phyloP scores from a whole-genome alignment of 2,329 filamentous ascomycete genomes.

The Aspergillus sp. region DNA sequence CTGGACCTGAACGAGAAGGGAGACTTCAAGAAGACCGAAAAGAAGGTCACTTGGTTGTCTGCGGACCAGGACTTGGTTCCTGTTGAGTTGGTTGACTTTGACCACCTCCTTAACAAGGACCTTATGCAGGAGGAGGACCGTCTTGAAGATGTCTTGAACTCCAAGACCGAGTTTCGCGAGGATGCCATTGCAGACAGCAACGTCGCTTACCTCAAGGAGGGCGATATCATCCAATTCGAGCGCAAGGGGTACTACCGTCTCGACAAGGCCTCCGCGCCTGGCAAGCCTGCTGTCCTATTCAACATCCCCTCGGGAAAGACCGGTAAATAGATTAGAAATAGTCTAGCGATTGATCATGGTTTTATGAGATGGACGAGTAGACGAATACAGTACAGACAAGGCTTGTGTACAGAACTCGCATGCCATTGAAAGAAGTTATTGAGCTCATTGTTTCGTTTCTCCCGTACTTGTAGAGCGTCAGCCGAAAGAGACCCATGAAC shows the following conservation, averaged over 20 bases:
- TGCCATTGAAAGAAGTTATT: not conserved
- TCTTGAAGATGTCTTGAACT: conserved; percentile 79
- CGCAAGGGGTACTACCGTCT: conserved; percentile 89
- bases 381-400: not conserved
- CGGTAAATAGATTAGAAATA: conserved; percentile 27
- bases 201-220: conserved; percentile 73
- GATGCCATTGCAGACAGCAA: conserved; percentile 79
- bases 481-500: not conserved
- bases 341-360: not conserved
- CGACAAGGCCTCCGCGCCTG: conserved; percentile 63
- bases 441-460: not conserved
- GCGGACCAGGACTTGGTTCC: conserved; percentile 74
- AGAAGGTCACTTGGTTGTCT: conserved; percentile 95
- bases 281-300: conserved; percentile 64
- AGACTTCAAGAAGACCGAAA: conserved; percentile 91
- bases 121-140: conserved; percentile 86
- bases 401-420: not conserved
- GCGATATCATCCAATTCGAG: conserved; percentile 94
- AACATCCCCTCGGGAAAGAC: conserved; percentile 68
- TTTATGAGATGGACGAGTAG: conserved; percentile 3
- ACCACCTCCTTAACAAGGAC: conserved; percentile 93
- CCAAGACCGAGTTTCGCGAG: conserved; percentile 70
- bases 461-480: not conserved
- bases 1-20: conserved; percentile 88
- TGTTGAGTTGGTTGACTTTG: conserved; percentile 89